Percentiles rank a stretch among this genome's conserved stretches.
Evolutionary conservation across 2,329 filamentous ascomycete genomes (phyloP).

Genomic region (Beauveria brongniartii): DNA sequence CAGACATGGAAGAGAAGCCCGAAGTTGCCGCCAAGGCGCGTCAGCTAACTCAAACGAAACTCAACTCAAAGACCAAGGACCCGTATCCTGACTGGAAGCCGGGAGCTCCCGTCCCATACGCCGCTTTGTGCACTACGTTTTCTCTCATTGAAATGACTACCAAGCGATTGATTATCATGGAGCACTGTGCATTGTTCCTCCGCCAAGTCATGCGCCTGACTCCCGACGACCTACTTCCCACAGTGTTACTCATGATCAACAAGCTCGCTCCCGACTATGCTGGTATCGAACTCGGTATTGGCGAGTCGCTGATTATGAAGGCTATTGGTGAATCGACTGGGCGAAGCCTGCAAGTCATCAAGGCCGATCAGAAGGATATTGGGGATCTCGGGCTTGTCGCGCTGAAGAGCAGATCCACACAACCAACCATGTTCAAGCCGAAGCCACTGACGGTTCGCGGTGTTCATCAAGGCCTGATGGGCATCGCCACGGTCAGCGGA

Average conservation of each 20-base stretch:
- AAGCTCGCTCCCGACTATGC: conserved; percentile 95
- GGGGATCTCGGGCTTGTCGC: conserved; percentile 91
- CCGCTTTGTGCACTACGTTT: conserved; percentile 88
- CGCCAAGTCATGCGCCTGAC: conserved; percentile 90
- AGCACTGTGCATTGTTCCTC: conserved; percentile 83
- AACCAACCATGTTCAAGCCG: conserved; percentile 97
- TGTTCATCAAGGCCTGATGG: conserved; percentile 81
- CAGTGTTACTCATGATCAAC: conserved; percentile 92
- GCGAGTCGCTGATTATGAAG: conserved; percentile 98
- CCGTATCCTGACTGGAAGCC: conserved; percentile 94
- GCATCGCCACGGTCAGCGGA: conserved; percentile 78
- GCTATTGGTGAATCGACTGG: conserved; percentile 93
- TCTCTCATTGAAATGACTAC: conserved; percentile 92
- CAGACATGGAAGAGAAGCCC: conserved; percentile 53
- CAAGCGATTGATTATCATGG: conserved; percentile 80
- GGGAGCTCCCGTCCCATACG: conserved; percentile 85
- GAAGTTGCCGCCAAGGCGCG: conserved; percentile 66
- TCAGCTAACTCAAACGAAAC: conserved; percentile 69
- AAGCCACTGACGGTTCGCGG: conserved; percentile 80
- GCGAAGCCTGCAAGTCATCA: conserved; percentile 80
- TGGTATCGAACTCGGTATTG: conserved; percentile 95
- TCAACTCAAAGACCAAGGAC: conserved; percentile 62
- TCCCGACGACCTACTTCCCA: conserved; percentile 78
- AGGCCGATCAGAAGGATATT: conserved; percentile 91
- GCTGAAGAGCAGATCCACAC: conserved; percentile 88